Percentiles rank a stretch among this genome's conserved stretches.
Evolutionary conservation across 495 filamentous ascomycete genomes (phyloP).

Genomic region (Parachaetomium inaequale): DNA sequence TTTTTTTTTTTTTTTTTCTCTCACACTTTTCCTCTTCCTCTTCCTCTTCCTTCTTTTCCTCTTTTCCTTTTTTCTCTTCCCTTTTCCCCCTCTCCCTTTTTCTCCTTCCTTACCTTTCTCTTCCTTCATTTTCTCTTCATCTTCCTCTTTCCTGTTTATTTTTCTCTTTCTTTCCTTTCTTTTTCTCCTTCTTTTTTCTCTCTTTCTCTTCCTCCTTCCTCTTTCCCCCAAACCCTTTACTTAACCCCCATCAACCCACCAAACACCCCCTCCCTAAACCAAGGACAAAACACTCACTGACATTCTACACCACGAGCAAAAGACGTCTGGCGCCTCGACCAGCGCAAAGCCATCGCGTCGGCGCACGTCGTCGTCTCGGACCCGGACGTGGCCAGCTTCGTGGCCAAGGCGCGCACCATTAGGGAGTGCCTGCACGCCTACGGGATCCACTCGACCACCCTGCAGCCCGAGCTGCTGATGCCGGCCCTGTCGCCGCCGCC

Average conservation of each 20-base stretch:
- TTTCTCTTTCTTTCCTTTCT: background rate
- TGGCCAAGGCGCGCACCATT: conserved; percentile 70
- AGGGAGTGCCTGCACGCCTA: conserved; percentile 84
- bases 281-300: no score
- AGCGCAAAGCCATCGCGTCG: conserved; percentile 82
- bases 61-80: no score
- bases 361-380: conserved; percentile 78
- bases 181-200: no score
- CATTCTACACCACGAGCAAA: no score
- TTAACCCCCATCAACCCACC: background rate
- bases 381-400: conserved; percentile 60
- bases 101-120: no score
- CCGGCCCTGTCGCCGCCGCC: background rate
- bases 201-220: no score
- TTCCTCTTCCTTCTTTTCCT: no score
- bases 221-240: background rate
- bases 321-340: conserved; percentile 85
- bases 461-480: conserved; percentile 69
- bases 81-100: background rate
- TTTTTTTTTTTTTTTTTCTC: background rate
- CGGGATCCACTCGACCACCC: conserved; percentile 86
- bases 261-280: background rate
- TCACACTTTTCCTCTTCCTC: no score
- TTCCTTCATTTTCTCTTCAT: no score
- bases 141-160: no score